A percentile compares a stretch with the other conserved stretches of the same genome.
phyloP scores from a whole-genome alignment of 2,329 filamentous ascomycete species.

The Ceratocystis huliohia region DNA sequence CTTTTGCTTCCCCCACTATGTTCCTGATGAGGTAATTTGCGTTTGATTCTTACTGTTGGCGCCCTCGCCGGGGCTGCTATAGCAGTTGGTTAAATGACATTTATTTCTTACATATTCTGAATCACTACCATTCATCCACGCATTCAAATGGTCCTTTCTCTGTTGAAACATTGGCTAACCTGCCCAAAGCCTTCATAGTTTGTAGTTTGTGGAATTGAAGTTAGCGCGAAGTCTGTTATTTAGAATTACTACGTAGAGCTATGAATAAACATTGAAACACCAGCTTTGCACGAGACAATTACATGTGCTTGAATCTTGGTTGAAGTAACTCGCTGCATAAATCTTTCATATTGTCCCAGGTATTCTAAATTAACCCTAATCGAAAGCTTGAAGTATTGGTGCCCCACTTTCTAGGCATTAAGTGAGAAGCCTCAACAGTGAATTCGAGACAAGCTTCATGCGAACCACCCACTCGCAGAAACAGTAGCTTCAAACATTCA shows the following conservation, averaged over 20 bases:
- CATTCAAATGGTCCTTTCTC: not conserved
- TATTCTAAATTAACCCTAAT: not conserved
- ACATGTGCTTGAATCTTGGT: no score
- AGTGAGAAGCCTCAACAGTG: not conserved
- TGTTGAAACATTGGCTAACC: not conserved
- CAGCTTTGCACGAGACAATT: no score
- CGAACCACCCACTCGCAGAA: not conserved
- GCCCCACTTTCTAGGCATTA: not conserved
- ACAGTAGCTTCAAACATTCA: not conserved
- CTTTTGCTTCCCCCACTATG: slow-evolving; percentile 22
- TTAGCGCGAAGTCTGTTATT: not conserved
- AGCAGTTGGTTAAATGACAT: slow-evolving; percentile 71
- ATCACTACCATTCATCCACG: not conserved
- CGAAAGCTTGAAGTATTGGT: not conserved
- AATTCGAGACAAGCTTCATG: not conserved
- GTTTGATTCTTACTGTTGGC: slow-evolving; percentile 82
- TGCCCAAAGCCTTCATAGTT: not conserved
- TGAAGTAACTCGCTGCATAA: no score
- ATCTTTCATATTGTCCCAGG: not conserved
- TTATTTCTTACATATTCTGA: slow-evolving; percentile 99
- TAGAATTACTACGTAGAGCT: no score
- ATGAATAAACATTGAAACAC: no score
- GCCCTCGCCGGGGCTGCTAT: slow-evolving; percentile 80
- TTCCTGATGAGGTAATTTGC: slow-evolving; percentile 95
- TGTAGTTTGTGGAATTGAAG: not conserved